These are phyloP conservation scores for Pilasporangium apinafurcum DNA, from an alignment of 352 stramenopile species.

Conservation along the genomic window DNA sequence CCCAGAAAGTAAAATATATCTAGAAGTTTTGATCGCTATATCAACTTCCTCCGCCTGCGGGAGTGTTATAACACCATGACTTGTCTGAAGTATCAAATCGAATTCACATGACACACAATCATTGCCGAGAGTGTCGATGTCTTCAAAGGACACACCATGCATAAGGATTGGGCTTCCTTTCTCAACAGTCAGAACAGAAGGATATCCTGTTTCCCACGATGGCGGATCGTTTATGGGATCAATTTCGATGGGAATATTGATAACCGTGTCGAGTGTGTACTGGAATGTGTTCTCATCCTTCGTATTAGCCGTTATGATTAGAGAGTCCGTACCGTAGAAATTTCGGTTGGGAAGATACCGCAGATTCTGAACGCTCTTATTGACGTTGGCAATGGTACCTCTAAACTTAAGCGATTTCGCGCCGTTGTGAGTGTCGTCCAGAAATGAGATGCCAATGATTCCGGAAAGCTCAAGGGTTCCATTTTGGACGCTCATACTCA, in stretches of 20 bases:
- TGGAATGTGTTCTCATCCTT: constrained; percentile 40
- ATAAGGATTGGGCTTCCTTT: constrained; percentile 14
- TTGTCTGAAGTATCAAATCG: constrained; percentile 49
- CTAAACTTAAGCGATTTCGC: constrained; percentile 10
- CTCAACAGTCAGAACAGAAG: background rate
- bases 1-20: constrained; percentile 28
- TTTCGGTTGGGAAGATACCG: constrained; percentile 30
- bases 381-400: constrained; percentile 42
- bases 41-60: constrained; percentile 9
- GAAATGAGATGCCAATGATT: constrained; percentile 14
- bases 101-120: constrained; percentile 31
- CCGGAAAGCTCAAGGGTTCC: constrained; percentile 5
- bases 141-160: constrained; percentile 27
- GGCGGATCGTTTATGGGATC: constrained; percentile 53
- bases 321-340: constrained; percentile 36
- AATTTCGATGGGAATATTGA: constrained; percentile 24
- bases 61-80: constrained; percentile 27
- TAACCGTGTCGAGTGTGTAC: constrained; percentile 14
- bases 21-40: constrained; percentile 1
- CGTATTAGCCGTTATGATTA: constrained; percentile 29
- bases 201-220: constrained; percentile 29
- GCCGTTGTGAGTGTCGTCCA: constrained; percentile 7
- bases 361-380: constrained; percentile 22
- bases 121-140: constrained; percentile 26
- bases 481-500: constrained; percentile 2